phyloP scores from a whole-genome alignment of 176 grass and related monocot species.

The Carex myosuroides region DNA sequence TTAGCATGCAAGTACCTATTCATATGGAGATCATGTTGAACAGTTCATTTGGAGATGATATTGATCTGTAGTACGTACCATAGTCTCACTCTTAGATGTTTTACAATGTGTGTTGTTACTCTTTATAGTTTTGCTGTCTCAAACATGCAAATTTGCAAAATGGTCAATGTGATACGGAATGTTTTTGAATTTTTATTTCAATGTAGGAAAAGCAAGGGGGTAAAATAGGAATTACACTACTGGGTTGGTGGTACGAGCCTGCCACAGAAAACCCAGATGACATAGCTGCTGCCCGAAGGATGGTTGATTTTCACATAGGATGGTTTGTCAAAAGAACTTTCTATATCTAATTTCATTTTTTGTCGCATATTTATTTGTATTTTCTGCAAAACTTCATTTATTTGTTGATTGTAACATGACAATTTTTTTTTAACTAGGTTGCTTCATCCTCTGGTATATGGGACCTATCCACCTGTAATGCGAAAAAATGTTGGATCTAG shows the following conservation, averaged over 20 bases:
- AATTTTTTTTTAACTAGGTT: constrained; percentile 30
- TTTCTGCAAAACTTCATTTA: neutral
- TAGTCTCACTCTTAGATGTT: no score
- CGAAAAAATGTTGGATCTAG: constrained; percentile 35
- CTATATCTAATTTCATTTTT: neutral
- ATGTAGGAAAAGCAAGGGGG: constrained; percentile 46
- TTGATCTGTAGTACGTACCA: no score
- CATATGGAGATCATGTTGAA: no score
- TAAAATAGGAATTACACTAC: constrained; percentile 52
- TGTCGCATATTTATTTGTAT: neutral
- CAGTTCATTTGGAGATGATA: no score
- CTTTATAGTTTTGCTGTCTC: neutral
- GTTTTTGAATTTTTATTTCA: neutral
- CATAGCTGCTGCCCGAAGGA: constrained; percentile 46
- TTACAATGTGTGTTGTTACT: neutral
- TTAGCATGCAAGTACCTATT: no score
- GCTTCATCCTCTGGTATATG: constrained; percentile 55
- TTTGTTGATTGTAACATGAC: neutral
- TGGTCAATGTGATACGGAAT: neutral
- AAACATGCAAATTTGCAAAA: neutral
- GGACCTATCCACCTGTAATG: constrained; percentile 63
- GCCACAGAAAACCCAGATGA: constrained; percentile 25
- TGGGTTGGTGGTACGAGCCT: constrained; percentile 60
- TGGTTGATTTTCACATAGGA: constrained; percentile 73
- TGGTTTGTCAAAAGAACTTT: constrained; percentile 32